These are phyloP conservation scores for Sextonia rubra DNA, from an alignment of 164 flowering plant genomes.

Conservation along the genomic window DNA sequence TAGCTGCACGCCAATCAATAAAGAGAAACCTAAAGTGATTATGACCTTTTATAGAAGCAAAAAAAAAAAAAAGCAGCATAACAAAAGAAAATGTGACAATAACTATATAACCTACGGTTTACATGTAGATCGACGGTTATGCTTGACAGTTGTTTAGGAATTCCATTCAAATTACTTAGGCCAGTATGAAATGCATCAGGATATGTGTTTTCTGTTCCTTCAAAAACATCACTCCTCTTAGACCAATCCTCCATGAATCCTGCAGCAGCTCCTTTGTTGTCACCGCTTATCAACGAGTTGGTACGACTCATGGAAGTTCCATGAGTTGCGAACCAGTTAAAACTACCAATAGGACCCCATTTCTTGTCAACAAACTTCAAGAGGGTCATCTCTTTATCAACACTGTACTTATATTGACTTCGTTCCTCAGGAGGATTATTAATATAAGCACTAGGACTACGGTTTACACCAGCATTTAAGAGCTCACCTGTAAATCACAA, in stretches of 20 bases:
- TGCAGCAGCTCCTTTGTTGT: conserved; percentile 98
- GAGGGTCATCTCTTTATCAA: conserved; percentile 96
- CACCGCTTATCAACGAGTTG: conserved; percentile 92
- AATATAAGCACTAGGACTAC: conserved; percentile 96
- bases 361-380: conserved; percentile 88
- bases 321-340: conserved; percentile 99
- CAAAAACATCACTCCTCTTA: conserved; percentile 36
- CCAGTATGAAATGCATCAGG: conserved; percentile 12
- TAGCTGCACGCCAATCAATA: conserved; percentile 39
- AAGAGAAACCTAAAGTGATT: neutral
- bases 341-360: conserved; percentile 98
- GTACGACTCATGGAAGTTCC: conserved; percentile 99
- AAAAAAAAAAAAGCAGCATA: neutral
- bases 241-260: conserved; percentile 99
- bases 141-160: conserved; percentile 71
- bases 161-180: conserved; percentile 11
- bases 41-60: neutral
- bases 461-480: conserved; percentile 82
- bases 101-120: conserved; percentile 35
- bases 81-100: neutral
- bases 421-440: conserved; percentile 85
- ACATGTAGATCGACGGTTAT: conserved; percentile 40
- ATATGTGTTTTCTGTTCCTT: conserved; percentile 20
- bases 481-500: conserved; percentile 63
- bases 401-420: conserved; percentile 78